A percentile compares a stretch with the other conserved stretches of the same genome.
Conservation (phyloP, 805 yeast species). For the Henningerozyma blattae region DNA sequence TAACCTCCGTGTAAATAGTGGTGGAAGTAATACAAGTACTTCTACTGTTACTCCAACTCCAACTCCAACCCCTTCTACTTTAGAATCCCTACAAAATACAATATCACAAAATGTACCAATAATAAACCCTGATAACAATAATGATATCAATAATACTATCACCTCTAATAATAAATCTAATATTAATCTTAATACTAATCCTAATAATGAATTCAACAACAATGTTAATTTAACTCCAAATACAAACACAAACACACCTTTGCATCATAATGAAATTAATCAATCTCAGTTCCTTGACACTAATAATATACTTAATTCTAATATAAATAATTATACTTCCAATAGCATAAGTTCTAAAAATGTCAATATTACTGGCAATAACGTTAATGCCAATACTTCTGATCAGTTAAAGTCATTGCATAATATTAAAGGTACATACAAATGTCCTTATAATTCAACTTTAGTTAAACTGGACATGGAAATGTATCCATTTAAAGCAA, state of each 20-base stretch:
- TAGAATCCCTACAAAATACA: not conserved
- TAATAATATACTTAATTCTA: not conserved
- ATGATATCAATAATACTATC: not conserved
- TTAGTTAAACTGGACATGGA: conserved; percentile 21
- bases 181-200: not conserved
- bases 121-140: not conserved
- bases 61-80: not conserved
- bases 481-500: conserved; percentile 17
- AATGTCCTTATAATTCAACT: conserved; percentile 54
- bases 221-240: not conserved
- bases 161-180: no score
- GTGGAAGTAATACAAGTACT: no score
- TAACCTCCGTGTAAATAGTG: no score
- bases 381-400: not conserved
- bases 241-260: not conserved
- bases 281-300: no score
- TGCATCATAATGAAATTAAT: no score
- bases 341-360: not conserved
- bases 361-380: not conserved
- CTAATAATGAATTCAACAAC: not conserved
- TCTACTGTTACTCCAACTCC: not conserved
- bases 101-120: no score
- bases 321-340: not conserved
- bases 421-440: conserved; percentile 35
- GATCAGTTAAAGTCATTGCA: conserved; percentile 20